A percentile compares a stretch with the other conserved stretches of the same genome.
Conservation (phyloP, 352 stramenopile species). For the Phytophthora sp. region DNA sequence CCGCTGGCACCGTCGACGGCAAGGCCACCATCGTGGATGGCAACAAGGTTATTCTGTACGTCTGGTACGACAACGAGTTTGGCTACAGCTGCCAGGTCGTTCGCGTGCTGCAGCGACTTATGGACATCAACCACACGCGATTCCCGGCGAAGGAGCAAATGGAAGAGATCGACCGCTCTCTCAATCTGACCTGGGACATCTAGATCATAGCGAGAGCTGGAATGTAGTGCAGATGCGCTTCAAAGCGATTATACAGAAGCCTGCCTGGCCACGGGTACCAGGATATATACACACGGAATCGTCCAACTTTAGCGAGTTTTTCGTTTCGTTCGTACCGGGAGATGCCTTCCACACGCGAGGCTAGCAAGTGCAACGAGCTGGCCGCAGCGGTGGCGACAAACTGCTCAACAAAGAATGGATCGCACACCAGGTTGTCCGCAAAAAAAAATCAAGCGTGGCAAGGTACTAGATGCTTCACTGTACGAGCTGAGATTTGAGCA, state of each 20-base stretch:
- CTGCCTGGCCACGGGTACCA: too few species aligned
- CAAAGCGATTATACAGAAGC: too few species aligned
- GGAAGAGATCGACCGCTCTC: slow-evolving; percentile 69
- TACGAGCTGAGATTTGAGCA: too few species aligned
- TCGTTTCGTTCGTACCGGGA: slow-evolving; percentile 10
- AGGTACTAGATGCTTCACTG: not conserved
- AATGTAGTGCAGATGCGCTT: not conserved
- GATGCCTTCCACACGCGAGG: slow-evolving; percentile 5
- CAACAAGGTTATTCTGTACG: slow-evolving; percentile 88
- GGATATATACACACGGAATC: slow-evolving; percentile 18
- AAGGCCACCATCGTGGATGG: slow-evolving; percentile 86
- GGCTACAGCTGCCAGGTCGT: slow-evolving; percentile 90
- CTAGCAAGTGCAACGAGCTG: not conserved
- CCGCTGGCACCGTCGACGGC: slow-evolving; percentile 77
- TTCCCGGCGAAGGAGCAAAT: slow-evolving; percentile 76
- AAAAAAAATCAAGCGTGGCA: slow-evolving; percentile 9
- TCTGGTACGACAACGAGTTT: slow-evolving; percentile 93
- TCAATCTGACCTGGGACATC: slow-evolving; percentile 56
- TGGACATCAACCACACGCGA: slow-evolving; percentile 73
- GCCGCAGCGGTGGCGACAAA: not conserved
- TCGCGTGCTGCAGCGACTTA: slow-evolving; percentile 79
- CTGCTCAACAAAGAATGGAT: not conserved
- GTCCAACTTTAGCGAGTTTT: slow-evolving; percentile 13
- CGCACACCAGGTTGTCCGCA: not conserved
- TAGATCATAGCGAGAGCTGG: slow-evolving; percentile 27